These are phyloP conservation scores for Stagonosporopsis cucurbitacearum DNA, from an alignment of 2,329 filamentous ascomycete species.

Conservation along the genomic window DNA sequence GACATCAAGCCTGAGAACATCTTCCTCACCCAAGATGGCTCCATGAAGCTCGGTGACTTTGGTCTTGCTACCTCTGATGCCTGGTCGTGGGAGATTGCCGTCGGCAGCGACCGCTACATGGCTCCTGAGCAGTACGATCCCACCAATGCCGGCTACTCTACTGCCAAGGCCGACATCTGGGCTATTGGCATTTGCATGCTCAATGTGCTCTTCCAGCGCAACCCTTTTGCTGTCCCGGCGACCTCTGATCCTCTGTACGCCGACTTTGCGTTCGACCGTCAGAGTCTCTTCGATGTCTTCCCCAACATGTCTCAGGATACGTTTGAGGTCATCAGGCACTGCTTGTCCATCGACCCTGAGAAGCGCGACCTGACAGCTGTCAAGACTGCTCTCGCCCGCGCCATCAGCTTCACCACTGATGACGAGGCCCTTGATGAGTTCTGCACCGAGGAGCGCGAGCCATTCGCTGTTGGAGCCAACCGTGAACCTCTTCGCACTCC, in stretches of 20 bases:
- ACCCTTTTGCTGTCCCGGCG: constrained; percentile 90
- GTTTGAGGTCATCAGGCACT: constrained; percentile 89
- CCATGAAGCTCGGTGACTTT: constrained; percentile 97
- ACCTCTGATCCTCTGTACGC: constrained; percentile 91
- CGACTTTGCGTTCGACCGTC: constrained; percentile 91
- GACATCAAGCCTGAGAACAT: constrained; percentile 99
- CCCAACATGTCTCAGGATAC: constrained; percentile 98
- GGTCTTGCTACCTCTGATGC: constrained; percentile 87
- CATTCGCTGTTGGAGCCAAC: constrained; percentile 81
- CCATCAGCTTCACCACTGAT: constrained; percentile 90
- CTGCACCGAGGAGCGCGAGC: constrained; percentile 79
- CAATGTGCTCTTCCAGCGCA: constrained; percentile 95
- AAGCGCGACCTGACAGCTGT: constrained; percentile 83
- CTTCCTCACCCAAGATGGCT: constrained; percentile 83
- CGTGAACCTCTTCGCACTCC: constrained; percentile 95
- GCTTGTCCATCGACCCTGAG: constrained; percentile 86
- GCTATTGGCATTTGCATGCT: constrained; percentile 95
- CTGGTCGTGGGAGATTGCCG: constrained; percentile 91
- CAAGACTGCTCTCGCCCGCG: constrained; percentile 77
- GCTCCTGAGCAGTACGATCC: constrained; percentile 97
- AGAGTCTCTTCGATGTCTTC: constrained; percentile 97
- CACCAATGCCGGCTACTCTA: constrained; percentile 84
- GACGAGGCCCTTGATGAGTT: constrained; percentile 94
- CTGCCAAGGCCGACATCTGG: constrained; percentile 94
- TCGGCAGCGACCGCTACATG: constrained; percentile 99